Base-by-base conservation (phyloP, 2,329 filamentous ascomycete genomes). In the Talaromyces funiculosus region DNA sequence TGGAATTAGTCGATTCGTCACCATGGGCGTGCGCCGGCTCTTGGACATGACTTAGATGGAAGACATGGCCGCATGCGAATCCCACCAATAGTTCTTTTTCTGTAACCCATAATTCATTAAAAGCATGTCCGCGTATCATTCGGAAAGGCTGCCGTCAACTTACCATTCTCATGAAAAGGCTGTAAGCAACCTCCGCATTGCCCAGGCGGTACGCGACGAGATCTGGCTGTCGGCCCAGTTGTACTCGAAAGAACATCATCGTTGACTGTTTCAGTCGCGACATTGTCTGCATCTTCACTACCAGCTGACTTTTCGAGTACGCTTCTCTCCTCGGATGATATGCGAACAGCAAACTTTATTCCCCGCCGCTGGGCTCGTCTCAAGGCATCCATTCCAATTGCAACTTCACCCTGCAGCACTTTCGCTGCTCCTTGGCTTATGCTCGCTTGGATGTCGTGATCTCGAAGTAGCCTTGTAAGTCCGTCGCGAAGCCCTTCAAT, bases 361-460 rank as follows among this genome's bases (percentile, higher is more conserved):
- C 89, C 94, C 65, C 86, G 89, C 55, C 88, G 86, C 72, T 95
- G 90, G 0, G 93, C 92, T 14, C 81, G 85, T 0, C 93, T 85
- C 20, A 97, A 79, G 3, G 86, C 86, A 55, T 88, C 88, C 83
- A 97, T 96, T 0, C 90, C 91, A 4, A 84, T 82, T 0, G 88
- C 87, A 0, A 99, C 93, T 75, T 99, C 94, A 61, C 92, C 91
- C 55, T 89, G 82, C 43, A 97, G 80, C 0, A 97, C 92, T 59
- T 86, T 85, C 0, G 94, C 92, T 3, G 95, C 94, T 0, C 94
- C 94, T 45, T 89, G 87, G 65, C 89, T 93, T 71, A 99, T 97
- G 67, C 89, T 94, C 71, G 90, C 86, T 76, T 97, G 94, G 47
- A 99, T 90, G 71, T 97, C 94, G 71, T 97, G 92, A 74, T 99